Base-by-base conservation (phyloP, 2,329 filamentous ascomycete genomes). In the Metarhizium humberi region DNA sequence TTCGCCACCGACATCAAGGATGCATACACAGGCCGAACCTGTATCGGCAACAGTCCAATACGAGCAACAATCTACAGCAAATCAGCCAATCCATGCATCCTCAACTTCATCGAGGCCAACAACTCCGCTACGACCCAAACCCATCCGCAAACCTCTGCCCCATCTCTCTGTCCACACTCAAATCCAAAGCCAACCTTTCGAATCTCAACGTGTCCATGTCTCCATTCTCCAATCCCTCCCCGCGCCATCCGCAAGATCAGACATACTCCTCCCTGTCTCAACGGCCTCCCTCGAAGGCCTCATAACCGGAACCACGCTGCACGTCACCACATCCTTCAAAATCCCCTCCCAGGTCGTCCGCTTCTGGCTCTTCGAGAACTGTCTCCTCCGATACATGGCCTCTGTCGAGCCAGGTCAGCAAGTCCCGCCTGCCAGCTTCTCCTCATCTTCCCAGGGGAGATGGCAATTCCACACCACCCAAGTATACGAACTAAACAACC, bases 401-500 rank as follows among this genome's bases (percentile, higher is more conserved):
- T 73, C 73, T 11, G 73, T 85, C 16, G 73, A 78, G 0, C 65
- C 70, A 0, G 70, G 75, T 0, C 75, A 75, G n/a, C 10, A 34
- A 16, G 45, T 30, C 45, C 50, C 34, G 3, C 49, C 25, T n/a
- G 14, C 11, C 75, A 75, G 1, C 78, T 75, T 52, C 58, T 51
- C 0, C 55, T 34, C 47, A 3, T 47, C 42, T 16, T 40, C 51
- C 4, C 56, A 38, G n/a, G n/a, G 34, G 13, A 54, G 38, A 46
- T 71, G 65, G 65, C 60, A 57, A 2, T 70, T 69, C 55, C 53
- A 53, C 32, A 56, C 70, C 18, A 50, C 56, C 2, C 71, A 85
- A 60, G 72, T 87, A 1, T 87, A 85, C 62, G 75, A 82, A 65
- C 73, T 87, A 30, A 84, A 85, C 61, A 78, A 86, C 63, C 78